Percentiles rank a stretch among this genome's conserved stretches.
phyloP scores from a whole-genome alignment of 2,329 filamentous ascomycete genomes.

The Phyllosticta citribraziliensis region DNA sequence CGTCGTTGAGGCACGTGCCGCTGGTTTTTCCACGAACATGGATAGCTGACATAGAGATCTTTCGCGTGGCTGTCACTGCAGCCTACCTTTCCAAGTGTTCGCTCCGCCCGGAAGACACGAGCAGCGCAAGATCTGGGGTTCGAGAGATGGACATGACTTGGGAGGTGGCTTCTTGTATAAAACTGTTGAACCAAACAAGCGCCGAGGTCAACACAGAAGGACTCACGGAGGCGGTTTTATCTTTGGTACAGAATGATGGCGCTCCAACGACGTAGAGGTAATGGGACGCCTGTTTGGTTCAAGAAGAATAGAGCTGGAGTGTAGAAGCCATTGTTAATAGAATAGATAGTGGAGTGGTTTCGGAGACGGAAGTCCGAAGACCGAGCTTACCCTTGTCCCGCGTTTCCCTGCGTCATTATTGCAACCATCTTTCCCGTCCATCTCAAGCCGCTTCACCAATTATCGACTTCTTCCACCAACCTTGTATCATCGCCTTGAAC shows the following conservation, averaged over 20 bases:
- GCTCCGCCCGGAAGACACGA: not conserved
- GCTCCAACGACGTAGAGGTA: not conserved
- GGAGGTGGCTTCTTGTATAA: conserved; percentile 8
- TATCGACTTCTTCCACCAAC: not conserved
- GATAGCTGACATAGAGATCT: conserved; percentile 4
- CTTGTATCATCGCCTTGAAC: not conserved
- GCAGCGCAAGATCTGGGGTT: not conserved
- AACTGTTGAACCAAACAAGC: conserved; percentile 5
- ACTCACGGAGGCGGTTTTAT: conserved; percentile 2
- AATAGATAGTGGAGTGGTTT: too few relatives aligned
- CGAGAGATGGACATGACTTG: conserved; percentile 2
- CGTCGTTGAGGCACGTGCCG: not conserved
- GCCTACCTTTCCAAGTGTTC: not conserved
- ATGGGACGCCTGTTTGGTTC: not conserved
- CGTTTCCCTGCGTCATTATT: too few relatives aligned
- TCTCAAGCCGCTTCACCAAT: too few relatives aligned
- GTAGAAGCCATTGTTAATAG: too few relatives aligned
- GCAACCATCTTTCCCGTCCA: too few relatives aligned
- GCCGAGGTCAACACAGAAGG: conserved; percentile 6
- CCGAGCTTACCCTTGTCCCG: too few relatives aligned
- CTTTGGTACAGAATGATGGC: not conserved
- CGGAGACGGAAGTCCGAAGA: too few relatives aligned
- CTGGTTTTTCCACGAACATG: conserved; percentile 5
- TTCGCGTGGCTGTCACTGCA: conserved; percentile 3
- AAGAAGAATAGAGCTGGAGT: too few relatives aligned